Conservation (phyloP, 2,329 filamentous ascomycete species). For the Lecanicillium sp. region DNA sequence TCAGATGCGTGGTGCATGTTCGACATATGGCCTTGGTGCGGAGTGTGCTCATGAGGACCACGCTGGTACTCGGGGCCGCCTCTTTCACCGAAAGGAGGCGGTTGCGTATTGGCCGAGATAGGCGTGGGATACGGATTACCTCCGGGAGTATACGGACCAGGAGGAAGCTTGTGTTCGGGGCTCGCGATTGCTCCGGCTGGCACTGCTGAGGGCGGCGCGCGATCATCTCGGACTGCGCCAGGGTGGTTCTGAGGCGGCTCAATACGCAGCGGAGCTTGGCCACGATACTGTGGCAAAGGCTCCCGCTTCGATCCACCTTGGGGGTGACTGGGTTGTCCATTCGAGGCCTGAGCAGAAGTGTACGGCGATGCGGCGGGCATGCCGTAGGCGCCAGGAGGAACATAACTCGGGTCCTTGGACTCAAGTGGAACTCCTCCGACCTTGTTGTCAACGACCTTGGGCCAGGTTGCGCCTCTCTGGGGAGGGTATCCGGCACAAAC, state of each 20-base stretch:
- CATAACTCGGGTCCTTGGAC: conserved; percentile 68
- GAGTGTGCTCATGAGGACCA: conserved; percentile 45
- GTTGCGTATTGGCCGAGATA: conserved; percentile 49
- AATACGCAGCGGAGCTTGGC: conserved; percentile 55
- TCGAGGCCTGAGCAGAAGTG: conserved; percentile 32
- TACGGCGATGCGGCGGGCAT: conserved; percentile 38
- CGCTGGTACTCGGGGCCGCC: conserved; percentile 55
- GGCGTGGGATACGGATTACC: conserved; percentile 56
- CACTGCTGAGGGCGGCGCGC: conserved; percentile 53
- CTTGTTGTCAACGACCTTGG: conserved; percentile 67
- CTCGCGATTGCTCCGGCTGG: conserved; percentile 52
- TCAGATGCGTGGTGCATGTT: conserved; percentile 45
- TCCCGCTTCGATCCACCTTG: conserved; percentile 54
- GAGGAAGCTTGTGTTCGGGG: conserved; percentile 57
- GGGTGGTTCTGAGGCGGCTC: conserved; percentile 56
- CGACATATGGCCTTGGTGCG: too few relatives aligned
- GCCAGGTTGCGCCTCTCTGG: conserved; percentile 64
- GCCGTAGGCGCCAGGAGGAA: conserved; percentile 55
- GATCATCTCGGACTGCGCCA: conserved; percentile 51
- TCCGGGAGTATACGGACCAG: conserved; percentile 44
- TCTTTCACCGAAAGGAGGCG: conserved; percentile 41
- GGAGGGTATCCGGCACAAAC: conserved; percentile 87
- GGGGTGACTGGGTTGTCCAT: conserved; percentile 25
- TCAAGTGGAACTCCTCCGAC: conserved; percentile 68
- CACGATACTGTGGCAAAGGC: conserved; percentile 53